These are phyloP conservation scores for Ophiognomonia clavigignenti-juglandacearum DNA, from an alignment of 2,329 filamentous ascomycete species.

Conservation along the genomic window DNA sequence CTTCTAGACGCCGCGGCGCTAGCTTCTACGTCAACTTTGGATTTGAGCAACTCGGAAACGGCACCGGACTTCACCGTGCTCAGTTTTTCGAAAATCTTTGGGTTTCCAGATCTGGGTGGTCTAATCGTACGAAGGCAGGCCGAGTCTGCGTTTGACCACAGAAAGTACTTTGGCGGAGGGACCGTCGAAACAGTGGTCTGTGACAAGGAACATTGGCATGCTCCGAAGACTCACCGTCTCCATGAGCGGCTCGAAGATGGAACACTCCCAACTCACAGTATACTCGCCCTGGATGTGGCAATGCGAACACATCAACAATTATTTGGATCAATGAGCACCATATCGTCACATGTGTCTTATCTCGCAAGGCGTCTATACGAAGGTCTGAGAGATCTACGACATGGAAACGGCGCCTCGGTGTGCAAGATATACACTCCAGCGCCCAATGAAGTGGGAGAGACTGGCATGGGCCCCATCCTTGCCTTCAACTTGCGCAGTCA, in stretches of 20 bases:
- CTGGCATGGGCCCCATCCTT: slow-evolving; percentile 66
- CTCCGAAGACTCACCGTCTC: slow-evolving; percentile 62
- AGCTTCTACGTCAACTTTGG: slow-evolving; percentile 70
- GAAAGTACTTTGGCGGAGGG: slow-evolving; percentile 87
- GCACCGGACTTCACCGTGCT: slow-evolving; percentile 82
- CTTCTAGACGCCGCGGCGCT: slow-evolving; percentile 81
- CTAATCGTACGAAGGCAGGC: slow-evolving; percentile 74
- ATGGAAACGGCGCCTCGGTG: slow-evolving; percentile 62
- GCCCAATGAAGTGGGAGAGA: slow-evolving; percentile 13
- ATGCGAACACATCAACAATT: slow-evolving; percentile 63
- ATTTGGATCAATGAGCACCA: slow-evolving; percentile 64
- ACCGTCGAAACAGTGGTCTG: slow-evolving; percentile 88
- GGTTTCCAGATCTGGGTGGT: slow-evolving; percentile 86
- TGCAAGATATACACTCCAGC: slow-evolving; percentile 59
- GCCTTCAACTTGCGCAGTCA: slow-evolving; percentile 77
- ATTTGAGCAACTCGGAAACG: slow-evolving; percentile 55
- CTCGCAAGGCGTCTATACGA: slow-evolving; percentile 56
- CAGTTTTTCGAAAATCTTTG: slow-evolving; percentile 97
- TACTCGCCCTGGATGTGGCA: slow-evolving; percentile 74
- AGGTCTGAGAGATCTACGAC: slow-evolving; percentile 55
- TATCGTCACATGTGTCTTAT: slow-evolving; percentile 67
- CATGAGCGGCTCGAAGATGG: slow-evolving; percentile 89
- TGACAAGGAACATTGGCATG: slow-evolving; percentile 77
- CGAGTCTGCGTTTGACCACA: slow-evolving; percentile 55
- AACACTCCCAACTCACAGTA: slow-evolving; percentile 84